Evolutionary conservation across 1,139 yeast species (phyloP).

Genomic region (Lodderomyces oxycetoniae): DNA sequence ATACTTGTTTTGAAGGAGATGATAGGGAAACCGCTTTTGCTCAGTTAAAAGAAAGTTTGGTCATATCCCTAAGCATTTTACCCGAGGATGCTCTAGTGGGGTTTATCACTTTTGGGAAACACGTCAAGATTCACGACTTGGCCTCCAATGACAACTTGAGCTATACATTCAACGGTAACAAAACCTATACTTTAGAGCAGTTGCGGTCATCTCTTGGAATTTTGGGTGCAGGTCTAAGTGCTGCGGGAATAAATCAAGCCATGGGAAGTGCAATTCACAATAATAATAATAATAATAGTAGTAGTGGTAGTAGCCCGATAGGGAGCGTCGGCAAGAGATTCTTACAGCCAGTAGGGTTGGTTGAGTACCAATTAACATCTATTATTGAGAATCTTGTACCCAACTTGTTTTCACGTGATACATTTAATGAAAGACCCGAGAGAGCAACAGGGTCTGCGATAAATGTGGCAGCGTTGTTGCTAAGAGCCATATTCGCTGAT

Average conservation of each 20-base stretch:
- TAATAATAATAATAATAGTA: background rate
- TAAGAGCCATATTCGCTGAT: constrained; percentile 39
- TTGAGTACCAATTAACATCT: constrained; percentile 52
- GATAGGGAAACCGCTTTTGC: constrained; percentile 36
- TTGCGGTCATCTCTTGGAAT: constrained; percentile 53
- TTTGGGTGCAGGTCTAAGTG: constrained; percentile 34
- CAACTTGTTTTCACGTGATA: constrained; percentile 50
- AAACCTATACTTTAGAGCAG: constrained; percentile 49
- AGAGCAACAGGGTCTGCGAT: constrained; percentile 68
- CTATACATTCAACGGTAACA: constrained; percentile 55
- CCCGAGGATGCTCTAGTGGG: constrained; percentile 61
- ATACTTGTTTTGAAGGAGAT: constrained; percentile 51
- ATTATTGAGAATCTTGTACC: constrained; percentile 50
- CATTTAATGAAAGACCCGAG: constrained; percentile 44
- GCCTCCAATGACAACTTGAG: constrained; percentile 25
- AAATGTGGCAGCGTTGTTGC: constrained; percentile 51
- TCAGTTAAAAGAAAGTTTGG: constrained; percentile 53
- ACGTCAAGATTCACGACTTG: constrained; percentile 60
- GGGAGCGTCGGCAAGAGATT: constrained; percentile 33
- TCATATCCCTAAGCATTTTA: constrained; percentile 49
- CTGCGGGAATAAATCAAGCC: constrained; percentile 8
- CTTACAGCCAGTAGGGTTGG: constrained; percentile 45
- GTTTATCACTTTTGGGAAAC: constrained; percentile 58
- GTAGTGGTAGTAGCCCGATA: constrained; percentile 13
- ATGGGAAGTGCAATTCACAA: constrained; percentile 2